These are phyloP conservation scores for Cicer pinnatifidum DNA, from an alignment of 306 rosid genomes.

Conservation along the genomic window DNA sequence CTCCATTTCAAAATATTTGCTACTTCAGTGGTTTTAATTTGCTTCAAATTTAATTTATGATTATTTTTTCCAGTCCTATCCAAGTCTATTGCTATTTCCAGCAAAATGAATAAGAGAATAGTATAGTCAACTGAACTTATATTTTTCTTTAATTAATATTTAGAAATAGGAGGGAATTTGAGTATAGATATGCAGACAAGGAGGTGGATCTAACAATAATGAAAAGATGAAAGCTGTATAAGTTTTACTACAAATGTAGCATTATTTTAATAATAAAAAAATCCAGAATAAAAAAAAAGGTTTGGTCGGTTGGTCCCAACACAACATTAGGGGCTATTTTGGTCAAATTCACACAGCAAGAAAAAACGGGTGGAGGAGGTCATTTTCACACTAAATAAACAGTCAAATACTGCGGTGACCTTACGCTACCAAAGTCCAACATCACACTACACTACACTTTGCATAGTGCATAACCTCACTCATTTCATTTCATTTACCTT, in stretches of 20 bases:
- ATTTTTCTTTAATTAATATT: not conserved
- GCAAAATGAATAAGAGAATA: not conserved
- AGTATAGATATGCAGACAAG: conserved; percentile 9
- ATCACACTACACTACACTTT: conserved; percentile 16
- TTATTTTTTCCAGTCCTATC: not conserved
- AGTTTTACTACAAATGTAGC: not conserved
- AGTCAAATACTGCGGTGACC: conserved; percentile 60
- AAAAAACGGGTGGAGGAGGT: not conserved
- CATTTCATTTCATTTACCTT: conserved; percentile 31
- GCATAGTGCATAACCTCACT: conserved; percentile 40
- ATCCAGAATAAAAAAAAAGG: conserved; percentile 29
- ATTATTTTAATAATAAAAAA: not conserved
- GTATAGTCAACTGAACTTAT: conserved; percentile 10
- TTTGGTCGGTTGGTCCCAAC: conserved; percentile 47
- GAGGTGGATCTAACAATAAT: conserved; percentile 17
- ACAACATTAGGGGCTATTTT: conserved; percentile 45
- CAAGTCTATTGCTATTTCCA: not conserved
- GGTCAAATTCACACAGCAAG: conserved; percentile 43
- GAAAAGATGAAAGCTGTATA: not conserved
- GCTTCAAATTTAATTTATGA: not conserved
- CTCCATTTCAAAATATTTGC: no score
- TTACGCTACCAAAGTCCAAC: conserved; percentile 53
- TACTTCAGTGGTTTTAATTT: not conserved
- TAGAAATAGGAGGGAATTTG: conserved; percentile 4
- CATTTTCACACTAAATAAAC: conserved; percentile 43